These are phyloP conservation scores for Amniculicola lignicola DNA, from an alignment of 495 filamentous ascomycete genomes.

Conservation along the genomic window DNA sequence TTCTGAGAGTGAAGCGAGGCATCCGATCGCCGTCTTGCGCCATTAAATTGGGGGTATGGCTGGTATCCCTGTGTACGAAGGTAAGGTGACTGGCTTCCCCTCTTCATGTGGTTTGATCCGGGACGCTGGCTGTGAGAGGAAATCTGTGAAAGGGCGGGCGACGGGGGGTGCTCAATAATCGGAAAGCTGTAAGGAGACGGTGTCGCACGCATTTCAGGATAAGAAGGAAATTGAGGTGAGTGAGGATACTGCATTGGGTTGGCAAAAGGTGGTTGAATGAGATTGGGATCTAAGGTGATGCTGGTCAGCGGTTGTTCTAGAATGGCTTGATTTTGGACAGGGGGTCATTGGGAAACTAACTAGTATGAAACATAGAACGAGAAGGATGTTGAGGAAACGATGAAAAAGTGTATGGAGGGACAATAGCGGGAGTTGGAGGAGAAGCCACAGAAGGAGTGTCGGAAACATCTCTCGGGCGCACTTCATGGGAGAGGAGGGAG, in stretches of 20 bases:
- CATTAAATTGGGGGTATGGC: constrained; percentile 42
- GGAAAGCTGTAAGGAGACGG: constrained; percentile 37
- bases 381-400: no score
- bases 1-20: constrained; percentile 55
- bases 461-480: constrained; percentile 20
- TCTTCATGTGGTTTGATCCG: constrained; percentile 32
- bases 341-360: no score
- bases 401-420: constrained; percentile 52
- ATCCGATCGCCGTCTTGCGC: constrained; percentile 53
- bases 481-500: constrained; percentile 33
- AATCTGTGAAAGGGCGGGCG: constrained; percentile 35
- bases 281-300: constrained; percentile 62
- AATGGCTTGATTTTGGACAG: no score
- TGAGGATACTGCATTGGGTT: constrained; percentile 34
- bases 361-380: no score
- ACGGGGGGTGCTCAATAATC: constrained; percentile 40
- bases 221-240: no score
- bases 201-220: constrained; percentile 33
- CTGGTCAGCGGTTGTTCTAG: no score
- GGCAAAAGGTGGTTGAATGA: constrained; percentile 53
- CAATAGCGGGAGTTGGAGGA: constrained; percentile 27
- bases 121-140: constrained; percentile 33
- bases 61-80: constrained; percentile 38
- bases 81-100: constrained; percentile 45
- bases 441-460: constrained; percentile 18